These are phyloP conservation scores for Suhomyces bribrorum DNA, from an alignment of 1,139 yeast genomes.

Conservation along the genomic window DNA sequence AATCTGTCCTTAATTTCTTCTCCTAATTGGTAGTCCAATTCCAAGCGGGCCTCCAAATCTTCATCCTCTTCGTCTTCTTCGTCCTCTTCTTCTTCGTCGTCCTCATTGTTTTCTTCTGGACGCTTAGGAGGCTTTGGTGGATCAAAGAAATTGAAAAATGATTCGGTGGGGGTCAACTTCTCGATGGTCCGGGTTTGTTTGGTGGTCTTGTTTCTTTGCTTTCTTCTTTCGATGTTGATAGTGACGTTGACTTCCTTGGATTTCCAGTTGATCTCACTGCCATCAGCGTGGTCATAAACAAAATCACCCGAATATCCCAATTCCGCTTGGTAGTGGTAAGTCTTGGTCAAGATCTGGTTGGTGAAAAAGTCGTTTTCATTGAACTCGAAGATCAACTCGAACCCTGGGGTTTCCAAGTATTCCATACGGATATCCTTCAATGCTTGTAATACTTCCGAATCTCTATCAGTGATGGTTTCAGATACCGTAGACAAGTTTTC, in stretches of 20 bases:
- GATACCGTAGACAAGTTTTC: constrained; percentile 82
- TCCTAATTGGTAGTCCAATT: constrained; percentile 92
- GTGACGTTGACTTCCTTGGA: constrained; percentile 83
- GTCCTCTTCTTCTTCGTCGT: constrained; percentile 41
- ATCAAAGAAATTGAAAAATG: constrained; percentile 92
- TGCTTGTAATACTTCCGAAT: constrained; percentile 74
- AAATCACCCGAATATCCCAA: constrained; percentile 94
- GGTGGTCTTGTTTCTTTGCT: constrained; percentile 96
- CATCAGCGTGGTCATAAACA: constrained; percentile 96
- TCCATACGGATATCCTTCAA: constrained; percentile 76
- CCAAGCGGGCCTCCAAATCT: constrained; percentile 81
- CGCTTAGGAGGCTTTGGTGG: constrained; percentile 80
- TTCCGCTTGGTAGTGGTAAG: constrained; percentile 93
- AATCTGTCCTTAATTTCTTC: constrained; percentile 95
- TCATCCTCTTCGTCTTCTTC: constrained; percentile 67
- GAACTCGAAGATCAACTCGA: constrained; percentile 82
- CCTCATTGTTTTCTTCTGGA: constrained; percentile 39
- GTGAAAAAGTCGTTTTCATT: constrained; percentile 74
- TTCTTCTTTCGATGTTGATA: constrained; percentile 85
- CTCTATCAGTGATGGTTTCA: constrained; percentile 88
- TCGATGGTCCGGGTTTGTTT: constrained; percentile 96
- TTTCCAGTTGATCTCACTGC: constrained; percentile 82
- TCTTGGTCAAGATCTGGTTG: constrained; percentile 71
- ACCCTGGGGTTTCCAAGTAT: constrained; percentile 88
- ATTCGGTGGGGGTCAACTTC: constrained; percentile 87